Conservation (phyloP, 2,329 filamentous ascomycete species). For the Fusarium hainanense region DNA sequence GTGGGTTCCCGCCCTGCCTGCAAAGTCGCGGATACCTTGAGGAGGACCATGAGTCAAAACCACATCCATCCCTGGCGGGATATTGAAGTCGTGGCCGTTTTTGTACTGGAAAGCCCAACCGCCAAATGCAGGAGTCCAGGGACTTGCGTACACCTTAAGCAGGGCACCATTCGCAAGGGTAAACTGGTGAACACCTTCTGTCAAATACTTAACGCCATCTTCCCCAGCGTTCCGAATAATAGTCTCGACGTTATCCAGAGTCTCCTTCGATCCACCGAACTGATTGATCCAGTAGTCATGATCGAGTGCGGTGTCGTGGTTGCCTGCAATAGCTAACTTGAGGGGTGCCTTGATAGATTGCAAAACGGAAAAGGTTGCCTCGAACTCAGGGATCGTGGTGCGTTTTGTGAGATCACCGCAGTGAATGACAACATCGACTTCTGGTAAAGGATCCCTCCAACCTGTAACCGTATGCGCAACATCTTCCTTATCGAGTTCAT, state of each 20-base stretch:
- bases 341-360: constrained; percentile 58
- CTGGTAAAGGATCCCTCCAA: constrained; percentile 47
- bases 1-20: constrained; percentile 37
- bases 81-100: constrained; percentile 53
- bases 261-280: constrained; percentile 12
- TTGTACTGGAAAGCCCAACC: constrained; percentile 64
- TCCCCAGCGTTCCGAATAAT: constrained; percentile 54
- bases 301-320: constrained; percentile 63
- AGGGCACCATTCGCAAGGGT: constrained; percentile 60
- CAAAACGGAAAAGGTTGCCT: constrained; percentile 56
- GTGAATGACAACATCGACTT: constrained; percentile 62
- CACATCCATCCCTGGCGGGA: constrained; percentile 55
- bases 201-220: constrained; percentile 58
- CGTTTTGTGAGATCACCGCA: constrained; percentile 63
- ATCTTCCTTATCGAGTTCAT: constrained; percentile 39
- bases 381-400: constrained; percentile 56
- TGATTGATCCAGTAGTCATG: constrained; percentile 27
- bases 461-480: constrained; percentile 38
- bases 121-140: constrained; percentile 60
- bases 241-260: constrained; percentile 50
- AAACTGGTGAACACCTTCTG: constrained; percentile 62
- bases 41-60: constrained; percentile 68
- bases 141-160: constrained; percentile 64
- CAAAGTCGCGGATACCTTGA: constrained; percentile 60
- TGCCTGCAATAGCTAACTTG: constrained; percentile 66